Percentiles rank a stretch among this genome's conserved stretches.
These are phyloP conservation scores for Fusarium pseudonygamai DNA, from an alignment of 2,329 filamentous ascomycete genomes.

Conservation along the genomic window DNA sequence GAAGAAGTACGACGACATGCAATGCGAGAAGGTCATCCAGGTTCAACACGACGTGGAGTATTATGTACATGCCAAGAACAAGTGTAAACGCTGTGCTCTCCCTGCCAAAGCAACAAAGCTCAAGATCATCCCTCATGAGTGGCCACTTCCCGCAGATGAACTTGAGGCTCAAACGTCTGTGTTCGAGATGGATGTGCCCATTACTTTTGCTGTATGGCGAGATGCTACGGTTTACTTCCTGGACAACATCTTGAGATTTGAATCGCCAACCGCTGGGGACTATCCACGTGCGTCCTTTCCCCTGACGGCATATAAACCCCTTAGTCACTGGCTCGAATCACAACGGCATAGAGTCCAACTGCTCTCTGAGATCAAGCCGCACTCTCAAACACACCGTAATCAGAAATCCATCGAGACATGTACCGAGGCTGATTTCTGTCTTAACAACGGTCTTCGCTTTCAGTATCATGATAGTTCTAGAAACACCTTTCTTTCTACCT, in stretches of 20 bases:
- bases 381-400: constrained; percentile 22
- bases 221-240: constrained; percentile 57
- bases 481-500: background rate
- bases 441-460: constrained; percentile 39
- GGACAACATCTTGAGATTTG: constrained; percentile 48
- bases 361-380: constrained; percentile 30
- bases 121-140: constrained; percentile 62
- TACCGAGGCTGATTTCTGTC: constrained; percentile 25
- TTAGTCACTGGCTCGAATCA: background rate
- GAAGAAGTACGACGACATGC: background rate
- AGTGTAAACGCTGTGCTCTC: constrained; percentile 52
- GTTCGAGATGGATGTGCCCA: constrained; percentile 62
- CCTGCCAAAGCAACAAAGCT: constrained; percentile 49
- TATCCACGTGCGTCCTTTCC: background rate
- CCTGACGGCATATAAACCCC: constrained; percentile 7
- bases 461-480: constrained; percentile 22
- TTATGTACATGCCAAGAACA: constrained; percentile 1
- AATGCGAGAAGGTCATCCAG: background rate
- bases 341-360: constrained; percentile 21
- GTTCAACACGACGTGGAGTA: background rate
- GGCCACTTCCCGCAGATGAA: constrained; percentile 58
- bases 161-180: constrained; percentile 56
- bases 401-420: background rate
- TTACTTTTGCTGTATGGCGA: constrained; percentile 57
- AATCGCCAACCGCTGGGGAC: background rate